Base-by-base conservation (phyloP, 2,329 filamentous ascomycete species). In the Phymatotrichopsis omnivora region DNA sequence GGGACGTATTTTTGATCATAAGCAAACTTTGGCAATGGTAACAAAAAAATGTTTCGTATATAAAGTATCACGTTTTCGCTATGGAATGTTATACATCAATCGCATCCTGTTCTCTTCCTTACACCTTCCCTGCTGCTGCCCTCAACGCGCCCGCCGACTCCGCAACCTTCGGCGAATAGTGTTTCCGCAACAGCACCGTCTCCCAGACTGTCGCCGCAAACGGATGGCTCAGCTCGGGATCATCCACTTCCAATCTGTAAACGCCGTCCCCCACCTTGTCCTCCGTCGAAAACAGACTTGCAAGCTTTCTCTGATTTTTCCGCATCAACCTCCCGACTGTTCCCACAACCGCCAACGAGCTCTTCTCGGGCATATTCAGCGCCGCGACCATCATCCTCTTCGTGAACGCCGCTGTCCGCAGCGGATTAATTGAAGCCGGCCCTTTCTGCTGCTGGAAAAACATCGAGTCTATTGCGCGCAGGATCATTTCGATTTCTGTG, bases 151-250 rank as follows among this genome's bases (percentile, higher is more conserved):
- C 73, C 4, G 82, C 68, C 1, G 80, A 81, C 59, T 93, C 85
- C 55, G 85, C 73, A 1, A 98, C 82, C 60, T 80, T 80, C 5
- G 87, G 89, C 57, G 82, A 86, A 62, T 83, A 98, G 66, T 98
- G 91, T 56, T 75, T 73, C 60, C 80, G 72, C 57, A 98, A 63
- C 47, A 98, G 61, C 67, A 96, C 91, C 0, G 85, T 86, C 62
- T 96, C 91, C 91, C 89, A 98, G 1, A 93, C 73, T 0, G 85
- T 95, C 4, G 79, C 77, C 0, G 87, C 83, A 64, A 91, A 93
- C 1, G 89, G 86, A 65, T 96, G 96, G 56, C 81, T 87, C 6
- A 76, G 79, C 64, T 95, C 89, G 3, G 93, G 74, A 53, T 80
- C 83, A 22, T 73, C 72, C 33, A 78, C 76, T 32, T 80, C 63